Percentiles rank a stretch among this genome's conserved stretches.
Conservation (phyloP, 768 basidiomycete species). For the Amanita molliuscula region DNA sequence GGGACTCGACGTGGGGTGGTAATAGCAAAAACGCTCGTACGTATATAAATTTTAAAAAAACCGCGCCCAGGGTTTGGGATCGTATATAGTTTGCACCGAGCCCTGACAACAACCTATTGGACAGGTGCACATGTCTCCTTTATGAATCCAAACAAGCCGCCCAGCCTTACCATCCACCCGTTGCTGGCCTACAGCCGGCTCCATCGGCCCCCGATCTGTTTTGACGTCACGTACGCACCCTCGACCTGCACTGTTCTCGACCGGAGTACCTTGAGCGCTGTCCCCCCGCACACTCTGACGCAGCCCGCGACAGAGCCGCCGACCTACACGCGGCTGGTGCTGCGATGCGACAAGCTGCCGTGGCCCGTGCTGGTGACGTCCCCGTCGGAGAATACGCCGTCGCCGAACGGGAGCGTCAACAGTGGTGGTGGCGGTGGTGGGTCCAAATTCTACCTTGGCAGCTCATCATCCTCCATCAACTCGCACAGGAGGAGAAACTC, state of each 20-base stretch:
- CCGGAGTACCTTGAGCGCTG: slow-evolving; percentile 38
- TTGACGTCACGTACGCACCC: slow-evolving; percentile 47
- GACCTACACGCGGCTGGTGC: slow-evolving; percentile 31
- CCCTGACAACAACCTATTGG: not conserved
- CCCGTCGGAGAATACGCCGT: not conserved
- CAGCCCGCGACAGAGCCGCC: slow-evolving; percentile 61
- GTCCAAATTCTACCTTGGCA: slow-evolving; percentile 5
- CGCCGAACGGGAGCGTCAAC: too few relatives aligned
- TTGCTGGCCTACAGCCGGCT: slow-evolving; percentile 45
- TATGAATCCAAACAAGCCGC: slow-evolving; percentile 21
- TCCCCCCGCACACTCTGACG: slow-evolving; percentile 44
- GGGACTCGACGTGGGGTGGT: slow-evolving; percentile 37
- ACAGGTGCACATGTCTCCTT: slow-evolving; percentile 24
- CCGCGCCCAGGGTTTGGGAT: not conserved
- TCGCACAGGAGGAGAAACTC: slow-evolving; percentile 3
- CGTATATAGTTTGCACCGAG: not conserved
- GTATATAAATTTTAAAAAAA: too few relatives aligned
- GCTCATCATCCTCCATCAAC: not conserved
- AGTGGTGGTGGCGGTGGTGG: not conserved
- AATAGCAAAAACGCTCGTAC: slow-evolving; percentile 26
- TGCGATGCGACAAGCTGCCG: slow-evolving; percentile 48
- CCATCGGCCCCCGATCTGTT: slow-evolving; percentile 52
- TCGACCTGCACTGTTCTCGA: slow-evolving; percentile 49
- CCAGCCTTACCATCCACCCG: slow-evolving; percentile 50
- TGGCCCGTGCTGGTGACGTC: slow-evolving; percentile 45